These are phyloP conservation scores for Aurifilum marmelostoma DNA, from an alignment of 2,329 filamentous ascomycete genomes.

Conservation along the genomic window DNA sequence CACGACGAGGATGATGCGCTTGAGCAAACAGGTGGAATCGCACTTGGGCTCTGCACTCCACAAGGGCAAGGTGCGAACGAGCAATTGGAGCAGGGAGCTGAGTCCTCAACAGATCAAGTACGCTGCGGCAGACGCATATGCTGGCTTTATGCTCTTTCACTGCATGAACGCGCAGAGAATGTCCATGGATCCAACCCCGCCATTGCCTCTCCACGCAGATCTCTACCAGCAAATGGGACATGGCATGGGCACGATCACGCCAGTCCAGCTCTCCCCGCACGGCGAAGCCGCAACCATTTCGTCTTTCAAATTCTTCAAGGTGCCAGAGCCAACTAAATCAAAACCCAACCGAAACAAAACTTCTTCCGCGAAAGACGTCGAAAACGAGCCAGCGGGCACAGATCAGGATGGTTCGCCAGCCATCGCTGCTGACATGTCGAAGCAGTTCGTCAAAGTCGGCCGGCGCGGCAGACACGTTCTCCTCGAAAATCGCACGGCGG, in stretches of 20 bases:
- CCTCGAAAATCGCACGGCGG: neutral
- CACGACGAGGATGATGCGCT: slow-evolving; percentile 60
- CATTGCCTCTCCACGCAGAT: slow-evolving; percentile 70
- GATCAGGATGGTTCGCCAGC: neutral
- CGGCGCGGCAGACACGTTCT: slow-evolving; percentile 14
- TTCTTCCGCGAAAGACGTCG: neutral
- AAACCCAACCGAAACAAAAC: neutral
- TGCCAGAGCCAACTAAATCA: neutral
- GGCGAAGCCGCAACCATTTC: neutral
- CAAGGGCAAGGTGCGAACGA: slow-evolving; percentile 74
- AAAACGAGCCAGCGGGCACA: neutral
- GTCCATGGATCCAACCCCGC: slow-evolving; percentile 69
- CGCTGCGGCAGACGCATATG: slow-evolving; percentile 83
- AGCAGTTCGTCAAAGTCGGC: slow-evolving; percentile 7
- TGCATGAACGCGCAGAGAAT: slow-evolving; percentile 70
- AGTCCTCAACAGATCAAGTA: slow-evolving; percentile 70
- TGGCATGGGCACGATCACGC: slow-evolving; percentile 26
- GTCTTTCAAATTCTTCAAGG: slow-evolving; percentile 14
- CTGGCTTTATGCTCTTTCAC: slow-evolving; percentile 72
- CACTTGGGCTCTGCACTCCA: slow-evolving; percentile 73
- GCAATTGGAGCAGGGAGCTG: slow-evolving; percentile 73
- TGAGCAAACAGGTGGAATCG: slow-evolving; percentile 72
- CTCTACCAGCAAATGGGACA: slow-evolving; percentile 64
- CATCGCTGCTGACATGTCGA: neutral
- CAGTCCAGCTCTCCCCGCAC: slow-evolving; percentile 8